phyloP scores from a whole-genome alignment of 2,329 filamentous ascomycete genomes.

The Paecilomyces dactylethromorphus region DNA sequence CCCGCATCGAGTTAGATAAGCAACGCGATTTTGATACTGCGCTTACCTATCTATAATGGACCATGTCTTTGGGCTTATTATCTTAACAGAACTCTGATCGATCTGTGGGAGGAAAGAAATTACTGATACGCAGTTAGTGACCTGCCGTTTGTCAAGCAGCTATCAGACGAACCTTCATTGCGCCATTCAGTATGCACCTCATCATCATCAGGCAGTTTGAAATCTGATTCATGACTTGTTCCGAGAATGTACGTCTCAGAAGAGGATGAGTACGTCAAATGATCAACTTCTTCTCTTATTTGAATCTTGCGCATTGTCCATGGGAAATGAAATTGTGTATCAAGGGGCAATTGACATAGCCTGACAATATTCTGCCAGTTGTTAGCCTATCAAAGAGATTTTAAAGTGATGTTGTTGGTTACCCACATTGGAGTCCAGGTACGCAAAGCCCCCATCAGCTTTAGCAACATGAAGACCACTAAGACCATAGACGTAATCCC shows the following conservation, averaged over 20 bases:
- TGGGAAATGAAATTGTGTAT: constrained; percentile 67
- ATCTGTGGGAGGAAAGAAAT: constrained; percentile 58
- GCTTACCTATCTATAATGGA: constrained; percentile 63
- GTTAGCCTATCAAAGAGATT: constrained; percentile 2
- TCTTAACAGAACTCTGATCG: constrained; percentile 66
- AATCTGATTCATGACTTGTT: constrained; percentile 61
- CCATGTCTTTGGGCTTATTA: constrained; percentile 73
- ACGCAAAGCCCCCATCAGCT: constrained; percentile 77
- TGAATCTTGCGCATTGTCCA: constrained; percentile 68
- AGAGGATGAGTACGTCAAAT: constrained; percentile 68
- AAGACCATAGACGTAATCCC: constrained; percentile 62
- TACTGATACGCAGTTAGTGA: constrained; percentile 27
- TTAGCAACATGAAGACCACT: constrained; percentile 69
- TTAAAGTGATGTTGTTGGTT: neutral
- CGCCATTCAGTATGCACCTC: constrained; percentile 76
- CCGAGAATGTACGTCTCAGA: constrained; percentile 71
- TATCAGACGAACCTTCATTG: constrained; percentile 53
- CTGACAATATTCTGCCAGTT: constrained; percentile 57
- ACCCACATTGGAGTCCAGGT: constrained; percentile 57
- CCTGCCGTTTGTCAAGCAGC: neutral
- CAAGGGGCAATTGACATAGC: constrained; percentile 63
- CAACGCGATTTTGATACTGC: neutral
- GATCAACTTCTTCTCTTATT: constrained; percentile 63
- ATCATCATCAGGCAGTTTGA: constrained; percentile 80
- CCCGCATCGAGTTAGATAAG: constrained; percentile 6